Evolutionary conservation across 257 asterid species (phyloP).

Genomic region (Euphrasia confusa): DNA sequence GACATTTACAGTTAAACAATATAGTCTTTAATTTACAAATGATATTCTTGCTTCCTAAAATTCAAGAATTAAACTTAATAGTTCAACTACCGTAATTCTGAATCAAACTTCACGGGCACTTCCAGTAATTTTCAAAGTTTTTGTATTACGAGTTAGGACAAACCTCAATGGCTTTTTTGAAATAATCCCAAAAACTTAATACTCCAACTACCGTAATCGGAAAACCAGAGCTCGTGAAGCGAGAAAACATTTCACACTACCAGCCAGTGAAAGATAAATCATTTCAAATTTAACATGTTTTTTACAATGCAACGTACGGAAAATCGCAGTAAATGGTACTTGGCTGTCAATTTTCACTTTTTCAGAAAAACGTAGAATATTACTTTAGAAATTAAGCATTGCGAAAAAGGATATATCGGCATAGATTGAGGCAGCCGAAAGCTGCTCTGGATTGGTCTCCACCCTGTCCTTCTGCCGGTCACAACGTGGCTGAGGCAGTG

Average conservation of each 20-base stretch:
- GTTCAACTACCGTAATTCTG: no score
- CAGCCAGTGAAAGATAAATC: neutral
- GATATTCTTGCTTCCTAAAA: neutral
- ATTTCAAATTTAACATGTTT: neutral
- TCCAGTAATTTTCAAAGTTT: no score
- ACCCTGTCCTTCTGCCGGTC: constrained; percentile 80
- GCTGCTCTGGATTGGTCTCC: constrained; percentile 87
- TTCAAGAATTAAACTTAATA: neutral
- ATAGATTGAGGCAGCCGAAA: constrained; percentile 75
- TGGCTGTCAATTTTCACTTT: neutral
- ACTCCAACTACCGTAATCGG: no score
- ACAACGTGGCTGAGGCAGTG: constrained; percentile 81
- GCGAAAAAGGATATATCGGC: constrained; percentile 73
- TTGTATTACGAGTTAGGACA: no score
- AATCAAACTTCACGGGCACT: no score
- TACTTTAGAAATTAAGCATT: constrained; percentile 11
- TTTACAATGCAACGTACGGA: no score
- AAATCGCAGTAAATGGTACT: neutral
- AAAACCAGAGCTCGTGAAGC: neutral
- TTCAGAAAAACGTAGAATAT: neutral
- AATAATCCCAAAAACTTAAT: no score
- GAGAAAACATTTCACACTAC: neutral
- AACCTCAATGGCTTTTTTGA: no score
- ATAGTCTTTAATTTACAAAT: no score
- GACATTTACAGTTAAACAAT: neutral